A percentile compares a stretch with the other conserved stretches of the same genome.
Conservation (phyloP, 192 early-diverging fungal species). For the Gamsiella multidivaricata region DNA sequence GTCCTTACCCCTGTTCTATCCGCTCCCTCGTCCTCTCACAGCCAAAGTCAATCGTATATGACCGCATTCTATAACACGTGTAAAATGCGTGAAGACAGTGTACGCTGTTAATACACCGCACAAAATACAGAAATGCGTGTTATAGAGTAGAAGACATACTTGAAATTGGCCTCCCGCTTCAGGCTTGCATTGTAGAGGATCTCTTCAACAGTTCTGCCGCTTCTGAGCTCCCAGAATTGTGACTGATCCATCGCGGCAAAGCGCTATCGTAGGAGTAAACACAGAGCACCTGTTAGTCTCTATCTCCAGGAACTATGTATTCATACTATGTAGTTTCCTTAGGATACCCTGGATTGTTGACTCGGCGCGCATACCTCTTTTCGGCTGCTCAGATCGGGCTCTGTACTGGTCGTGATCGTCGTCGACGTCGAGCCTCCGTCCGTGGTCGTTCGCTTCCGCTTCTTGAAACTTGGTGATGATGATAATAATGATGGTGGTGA, state of each 20-base stretch:
- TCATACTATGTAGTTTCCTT: conserved; percentile 12
- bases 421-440: conserved; percentile 4
- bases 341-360: conserved; percentile 3
- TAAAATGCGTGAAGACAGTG: background rate
- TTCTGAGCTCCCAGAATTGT: conserved; percentile 34
- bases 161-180: conserved; percentile 8
- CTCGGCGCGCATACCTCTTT: conserved; percentile 10
- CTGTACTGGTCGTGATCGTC: background rate
- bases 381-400: conserved; percentile 5
- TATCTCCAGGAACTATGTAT: background rate
- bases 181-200: conserved; percentile 11
- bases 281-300: conserved; percentile 4
- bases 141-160: background rate
- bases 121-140: background rate
- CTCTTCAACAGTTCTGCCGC: conserved; percentile 25
- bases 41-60: conserved; percentile 31
- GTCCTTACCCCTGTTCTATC: too few species aligned
- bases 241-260: conserved; percentile 37
- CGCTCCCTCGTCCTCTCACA: conserved; percentile 17
- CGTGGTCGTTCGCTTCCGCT: conserved; percentile 11
- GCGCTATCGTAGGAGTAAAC: conserved; percentile 20
- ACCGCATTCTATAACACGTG: conserved; percentile 16
- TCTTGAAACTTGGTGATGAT: background rate
- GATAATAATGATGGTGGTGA: conserved; percentile 5
- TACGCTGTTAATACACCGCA: background rate